Percentiles rank a stretch among this genome's conserved stretches.
phyloP scores from a whole-genome alignment of 1,139 yeast genomes.

The Suhomyces terraborum region DNA sequence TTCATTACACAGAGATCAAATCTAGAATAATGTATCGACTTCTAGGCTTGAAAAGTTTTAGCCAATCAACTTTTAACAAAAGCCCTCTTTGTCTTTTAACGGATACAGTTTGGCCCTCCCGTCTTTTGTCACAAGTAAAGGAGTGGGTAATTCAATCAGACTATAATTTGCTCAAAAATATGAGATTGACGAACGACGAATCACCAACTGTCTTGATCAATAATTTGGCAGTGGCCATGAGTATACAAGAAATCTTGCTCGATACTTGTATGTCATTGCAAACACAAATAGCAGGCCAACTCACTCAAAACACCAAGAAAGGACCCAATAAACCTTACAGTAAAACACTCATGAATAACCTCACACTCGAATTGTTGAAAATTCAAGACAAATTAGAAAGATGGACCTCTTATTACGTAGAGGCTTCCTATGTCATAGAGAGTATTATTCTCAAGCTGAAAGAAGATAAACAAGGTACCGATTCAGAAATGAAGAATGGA shows the following conservation, averaged over 20 bases:
- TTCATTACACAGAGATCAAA: constrained; percentile 53
- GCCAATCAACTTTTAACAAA: background rate
- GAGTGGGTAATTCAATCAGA: constrained; percentile 43
- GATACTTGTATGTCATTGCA: constrained; percentile 47
- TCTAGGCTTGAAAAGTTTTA: constrained; percentile 23
- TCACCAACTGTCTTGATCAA: background rate
- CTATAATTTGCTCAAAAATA: constrained; percentile 16
- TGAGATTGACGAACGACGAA: constrained; percentile 6
- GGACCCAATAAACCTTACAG: constrained; percentile 23
- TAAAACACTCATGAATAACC: constrained; percentile 30
- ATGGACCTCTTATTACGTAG: constrained; percentile 36
- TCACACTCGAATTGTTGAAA: constrained; percentile 40
- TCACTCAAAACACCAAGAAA: constrained; percentile 23
- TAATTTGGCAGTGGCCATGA: constrained; percentile 23
- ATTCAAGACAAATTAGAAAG: constrained; percentile 38
- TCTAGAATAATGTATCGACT: constrained; percentile 40
- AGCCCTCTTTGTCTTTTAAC: constrained; percentile 23
- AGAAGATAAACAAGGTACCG: too few species aligned
- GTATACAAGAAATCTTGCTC: constrained; percentile 58
- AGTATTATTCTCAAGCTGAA: background rate
- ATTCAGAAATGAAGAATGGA: background rate
- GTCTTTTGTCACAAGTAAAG: constrained; percentile 26
- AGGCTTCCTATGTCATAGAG: constrained; percentile 6
- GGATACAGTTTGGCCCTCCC: constrained; percentile 30
- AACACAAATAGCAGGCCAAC: constrained; percentile 25